Conservation (phyloP, 1,284 basidiomycete species). For the Apiotrichum gracile region DNA sequence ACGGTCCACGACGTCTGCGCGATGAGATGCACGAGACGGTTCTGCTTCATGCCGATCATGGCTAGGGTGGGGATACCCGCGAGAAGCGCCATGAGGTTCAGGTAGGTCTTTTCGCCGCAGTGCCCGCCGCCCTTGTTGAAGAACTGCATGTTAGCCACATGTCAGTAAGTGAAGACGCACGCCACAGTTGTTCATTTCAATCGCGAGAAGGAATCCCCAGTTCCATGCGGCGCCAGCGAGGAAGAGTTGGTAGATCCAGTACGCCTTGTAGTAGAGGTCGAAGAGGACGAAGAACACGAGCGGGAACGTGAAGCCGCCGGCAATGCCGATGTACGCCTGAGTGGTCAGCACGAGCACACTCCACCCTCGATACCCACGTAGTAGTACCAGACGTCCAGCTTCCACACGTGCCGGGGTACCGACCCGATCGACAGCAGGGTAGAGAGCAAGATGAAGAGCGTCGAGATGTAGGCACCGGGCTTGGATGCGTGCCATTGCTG, state of each 20-base stretch:
- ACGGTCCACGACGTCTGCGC: background rate
- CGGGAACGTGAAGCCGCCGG: slow-evolving; percentile 32
- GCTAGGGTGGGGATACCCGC: slow-evolving; percentile 64
- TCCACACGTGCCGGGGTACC: too few relatives aligned
- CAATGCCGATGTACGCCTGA: slow-evolving; percentile 28
- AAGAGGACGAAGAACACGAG: slow-evolving; percentile 30
- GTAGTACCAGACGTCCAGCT: slow-evolving; percentile 13
- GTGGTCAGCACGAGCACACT: background rate
- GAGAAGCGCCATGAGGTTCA: slow-evolving; percentile 2
- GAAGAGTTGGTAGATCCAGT: slow-evolving; percentile 4
- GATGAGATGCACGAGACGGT: slow-evolving; percentile 59
- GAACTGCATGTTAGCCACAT: background rate
- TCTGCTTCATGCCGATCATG: slow-evolving; percentile 66
- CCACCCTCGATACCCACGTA: background rate
- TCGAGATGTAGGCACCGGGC: slow-evolving; percentile 28
- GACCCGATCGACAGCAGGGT: slow-evolving; percentile 18
- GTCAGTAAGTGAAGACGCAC: background rate
- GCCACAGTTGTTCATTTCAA: slow-evolving; percentile 1
- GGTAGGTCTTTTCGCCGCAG: background rate
- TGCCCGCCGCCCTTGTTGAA: background rate
- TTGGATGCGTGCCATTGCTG: slow-evolving; percentile 36
- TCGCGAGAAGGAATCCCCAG: slow-evolving; percentile 1
- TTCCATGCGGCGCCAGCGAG: background rate
- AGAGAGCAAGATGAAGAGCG: slow-evolving; percentile 34
- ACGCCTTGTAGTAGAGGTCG: slow-evolving; percentile 11